Evolutionary conservation across 441 rosid genomes (phyloP), one percentile per base, ranked within the genome.

Genomic region (Bruguiera hainesii): DNA sequence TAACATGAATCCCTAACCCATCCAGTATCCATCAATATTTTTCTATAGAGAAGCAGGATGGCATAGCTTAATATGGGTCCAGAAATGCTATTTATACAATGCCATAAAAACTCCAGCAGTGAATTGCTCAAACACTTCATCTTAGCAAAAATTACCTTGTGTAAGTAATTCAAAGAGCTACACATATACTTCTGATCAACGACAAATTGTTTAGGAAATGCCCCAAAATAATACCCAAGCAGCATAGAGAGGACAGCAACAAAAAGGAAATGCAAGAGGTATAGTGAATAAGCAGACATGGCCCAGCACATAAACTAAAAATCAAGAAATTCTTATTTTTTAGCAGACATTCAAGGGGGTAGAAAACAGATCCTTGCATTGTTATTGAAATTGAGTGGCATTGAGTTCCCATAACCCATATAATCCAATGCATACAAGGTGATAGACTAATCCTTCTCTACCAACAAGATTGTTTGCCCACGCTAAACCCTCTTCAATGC

Each of bases 291-390:
- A 29, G 26, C 30, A 56, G 56, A 63, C 23, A 61, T 25, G 56
- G 53, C n/a, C 62, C 51, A 26, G 13, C 46, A 71, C 3, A 71
- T 25, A 19, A 42, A 25, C 64, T 67, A 20, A 48, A 46, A 37
- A 48, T 5, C 49, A 21, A 23, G 48, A 39, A 20, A 20, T 15
- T 55, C 25, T 53, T 9, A 9, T 53, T n/a, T 21, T 25, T 53
- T 21, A 50, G 48, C 20, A 29, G 42, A 29, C 21, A 53, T n/a
- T 25, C 57, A 21, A 33, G 60, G 31, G 35, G 31, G 31, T 31
- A 18, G 21, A 19, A 3, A 55, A 10, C 19, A 18, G 31, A 35
- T 25, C 33, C 19, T 16, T 21, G 21, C n/a, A 15, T 60, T 25
- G 28, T 25, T 30, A 30, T 13, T 7, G 31, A 53, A 2, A 68